Conservation (phyloP, 148 eudicot genomes). For the Gaultheria prostrata region DNA sequence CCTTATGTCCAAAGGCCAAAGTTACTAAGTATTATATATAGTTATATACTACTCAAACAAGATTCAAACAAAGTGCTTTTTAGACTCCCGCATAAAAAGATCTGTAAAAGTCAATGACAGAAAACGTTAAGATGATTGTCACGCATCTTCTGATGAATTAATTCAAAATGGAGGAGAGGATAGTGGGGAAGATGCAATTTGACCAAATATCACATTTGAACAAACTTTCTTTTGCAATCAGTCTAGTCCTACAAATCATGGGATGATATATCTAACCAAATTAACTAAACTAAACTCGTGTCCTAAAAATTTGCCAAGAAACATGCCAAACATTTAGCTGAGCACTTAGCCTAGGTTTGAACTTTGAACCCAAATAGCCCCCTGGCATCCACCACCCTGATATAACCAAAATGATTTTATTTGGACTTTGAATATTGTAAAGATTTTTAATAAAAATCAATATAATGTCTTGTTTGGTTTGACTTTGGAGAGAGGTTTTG, state of each 20-base stretch:
- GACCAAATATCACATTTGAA: background rate
- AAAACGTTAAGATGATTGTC: background rate
- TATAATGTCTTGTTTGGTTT: too few relatives aligned
- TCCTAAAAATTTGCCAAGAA: background rate
- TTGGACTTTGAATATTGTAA: too few relatives aligned
- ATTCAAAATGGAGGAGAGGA: background rate
- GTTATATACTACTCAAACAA: too few relatives aligned
- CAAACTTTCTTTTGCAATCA: background rate
- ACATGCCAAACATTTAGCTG: too few relatives aligned
- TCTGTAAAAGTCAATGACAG: background rate
- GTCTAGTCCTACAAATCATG: background rate
- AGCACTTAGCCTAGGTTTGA: too few relatives aligned
- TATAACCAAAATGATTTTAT: too few relatives aligned
- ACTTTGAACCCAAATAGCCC: too few relatives aligned
- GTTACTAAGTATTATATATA: background rate
- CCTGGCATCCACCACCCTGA: too few relatives aligned
- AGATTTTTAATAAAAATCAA: too few relatives aligned
- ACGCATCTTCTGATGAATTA: background rate
- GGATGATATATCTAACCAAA: background rate
- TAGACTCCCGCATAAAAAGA: background rate
- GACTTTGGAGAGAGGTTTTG: too few relatives aligned
- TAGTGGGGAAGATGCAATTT: too few relatives aligned
- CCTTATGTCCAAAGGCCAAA: background rate
- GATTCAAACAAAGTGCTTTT: too few relatives aligned
- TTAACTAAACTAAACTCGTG: background rate